Base-by-base conservation (phyloP, 2,329 filamentous ascomycete species). In the Nectriaceae sp. region DNA sequence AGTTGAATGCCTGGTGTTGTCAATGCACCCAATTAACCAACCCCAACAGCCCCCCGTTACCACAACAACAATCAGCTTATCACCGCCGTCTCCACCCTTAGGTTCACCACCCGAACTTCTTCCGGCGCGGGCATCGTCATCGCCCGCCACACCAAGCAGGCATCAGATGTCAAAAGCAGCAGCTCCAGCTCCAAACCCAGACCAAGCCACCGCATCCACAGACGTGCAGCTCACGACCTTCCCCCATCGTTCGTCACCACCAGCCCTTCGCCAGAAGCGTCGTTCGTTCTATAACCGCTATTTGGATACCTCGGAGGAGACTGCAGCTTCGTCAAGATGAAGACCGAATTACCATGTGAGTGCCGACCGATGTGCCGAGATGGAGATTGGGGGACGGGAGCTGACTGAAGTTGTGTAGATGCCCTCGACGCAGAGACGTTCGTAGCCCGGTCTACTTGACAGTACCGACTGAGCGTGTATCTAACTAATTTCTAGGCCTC, bases 381-480 rank as follows among this genome's bases (percentile, higher is more conserved):
- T 35, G 31, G 42, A 42, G 21, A 29, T 15, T 22, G 19, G 15
- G 29, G 35, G 21, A 8, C 21, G 10, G 37, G 19, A 46, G 44
- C 54, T 61, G n/a, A 62, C 44, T 18, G 31, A 13, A 19, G 21
- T 13, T 37, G 19, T 18, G 21, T 49, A 97, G 94, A 97, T 79
- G 94, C 94, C 65, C 91, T 95, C 60, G 94, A 99, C 75, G 94
- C 94, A 64, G 94, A 99, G 78, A 96, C 89, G 89, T 93, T 65
- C 65, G 79, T 72, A 29, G 39, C 11, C 21, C 18, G 36, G 11
- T 42, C 19, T 31, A 21, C 35, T 39, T 43, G 35, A 13, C 38
- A 11, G 24, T 18, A 24, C 16, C 40, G 38, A n/a, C 31, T 21
- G 19, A 36, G 31, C 44, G 16, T 21, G 19, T 40, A 19, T 21